A percentile compares a stretch with the other conserved stretches of the same genome.
Evolutionary conservation across 495 filamentous ascomycete species (phyloP).

Genomic region (Stereocaulon alpinum): DNA sequence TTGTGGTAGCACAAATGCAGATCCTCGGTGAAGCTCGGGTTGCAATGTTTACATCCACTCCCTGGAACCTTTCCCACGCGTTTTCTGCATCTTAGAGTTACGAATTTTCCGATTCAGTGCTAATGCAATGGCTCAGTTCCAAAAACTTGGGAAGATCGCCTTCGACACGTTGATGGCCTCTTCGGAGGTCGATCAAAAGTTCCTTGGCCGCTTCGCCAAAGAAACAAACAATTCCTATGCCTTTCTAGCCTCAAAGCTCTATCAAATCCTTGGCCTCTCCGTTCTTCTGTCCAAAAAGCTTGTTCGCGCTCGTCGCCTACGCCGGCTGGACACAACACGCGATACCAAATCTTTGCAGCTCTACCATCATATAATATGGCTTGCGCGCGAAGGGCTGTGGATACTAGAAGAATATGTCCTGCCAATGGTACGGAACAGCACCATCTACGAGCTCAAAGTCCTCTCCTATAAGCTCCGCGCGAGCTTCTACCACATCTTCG

Average conservation of each 20-base stretch:
- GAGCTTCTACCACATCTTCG: conserved; percentile 93
- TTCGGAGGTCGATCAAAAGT: conserved; percentile 94
- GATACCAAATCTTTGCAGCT: conserved; percentile 72
- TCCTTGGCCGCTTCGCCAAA: conserved; percentile 76
- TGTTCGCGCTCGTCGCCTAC: conserved; percentile 68
- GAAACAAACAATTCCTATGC: conserved; percentile 60
- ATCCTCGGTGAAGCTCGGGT: conserved; percentile 1
- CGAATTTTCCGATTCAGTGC: neutral
- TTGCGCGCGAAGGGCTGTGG: conserved; percentile 80
- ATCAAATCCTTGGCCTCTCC: conserved; percentile 82
- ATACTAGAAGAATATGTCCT: conserved; percentile 81
- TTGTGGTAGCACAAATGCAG: neutral
- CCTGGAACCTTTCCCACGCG: neutral
- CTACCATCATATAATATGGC: conserved; percentile 84
- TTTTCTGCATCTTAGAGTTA: neutral
- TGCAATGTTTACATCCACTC: neutral
- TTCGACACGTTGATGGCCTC: conserved; percentile 68
- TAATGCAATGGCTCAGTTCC: conserved; percentile 15
- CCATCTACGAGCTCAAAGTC: conserved; percentile 64
- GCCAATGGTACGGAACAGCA: conserved; percentile 55
- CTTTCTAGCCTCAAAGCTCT: conserved; percentile 68
- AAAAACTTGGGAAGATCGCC: conserved; percentile 15
- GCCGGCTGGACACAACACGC: conserved; percentile 69
- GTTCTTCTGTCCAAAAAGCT: conserved; percentile 81
- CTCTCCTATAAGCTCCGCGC: conserved; percentile 85